A percentile compares a stretch with the other conserved stretches of the same genome.
These are phyloP conservation scores for Rheum nobile DNA, from an alignment of 148 eudicot species.

Conservation along the genomic window DNA sequence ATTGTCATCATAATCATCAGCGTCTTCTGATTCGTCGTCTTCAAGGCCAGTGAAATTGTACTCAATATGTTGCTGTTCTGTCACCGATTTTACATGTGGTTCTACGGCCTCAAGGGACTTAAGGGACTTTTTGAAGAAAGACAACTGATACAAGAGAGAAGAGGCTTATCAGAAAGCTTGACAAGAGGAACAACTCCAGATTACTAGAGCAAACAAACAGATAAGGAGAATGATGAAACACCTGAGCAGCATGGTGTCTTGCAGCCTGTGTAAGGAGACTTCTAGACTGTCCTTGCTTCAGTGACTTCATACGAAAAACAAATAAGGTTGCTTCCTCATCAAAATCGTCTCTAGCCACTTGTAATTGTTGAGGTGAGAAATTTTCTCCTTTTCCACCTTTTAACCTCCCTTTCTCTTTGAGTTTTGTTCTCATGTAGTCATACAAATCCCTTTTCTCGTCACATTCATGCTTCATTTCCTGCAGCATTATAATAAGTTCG, in stretches of 20 bases:
- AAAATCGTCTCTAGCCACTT: slow-evolving; percentile 64
- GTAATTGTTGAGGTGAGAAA: slow-evolving; percentile 45
- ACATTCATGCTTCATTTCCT: slow-evolving; percentile 85
- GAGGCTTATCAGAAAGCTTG: background rate
- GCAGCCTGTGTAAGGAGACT: slow-evolving; percentile 96
- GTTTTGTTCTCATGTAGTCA: slow-evolving; percentile 44
- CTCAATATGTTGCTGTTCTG: slow-evolving; percentile 78
- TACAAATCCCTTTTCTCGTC: slow-evolving; percentile 63
- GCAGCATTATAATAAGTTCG: slow-evolving; percentile 17
- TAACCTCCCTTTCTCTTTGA: slow-evolving; percentile 57
- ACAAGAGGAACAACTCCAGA: background rate
- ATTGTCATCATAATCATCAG: slow-evolving; percentile 22
- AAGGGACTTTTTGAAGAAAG: slow-evolving; percentile 66
- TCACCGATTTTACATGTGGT: slow-evolving; percentile 65
- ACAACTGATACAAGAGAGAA: slow-evolving; percentile 35
- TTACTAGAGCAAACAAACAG: background rate
- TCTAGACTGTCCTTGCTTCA: slow-evolving; percentile 86
- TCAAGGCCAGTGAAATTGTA: slow-evolving; percentile 71
- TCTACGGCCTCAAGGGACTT: slow-evolving; percentile 75
- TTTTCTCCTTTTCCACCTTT: slow-evolving; percentile 57
- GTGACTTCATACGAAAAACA: slow-evolving; percentile 81
- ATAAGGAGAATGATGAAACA: slow-evolving; percentile 12
- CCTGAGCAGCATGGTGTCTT: slow-evolving; percentile 98
- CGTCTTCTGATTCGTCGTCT: slow-evolving; percentile 45
- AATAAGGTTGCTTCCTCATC: slow-evolving; percentile 77